Evolutionary conservation across 2,329 filamentous ascomycete genomes (phyloP).

Genomic region (Pseudomassariella vexata): DNA sequence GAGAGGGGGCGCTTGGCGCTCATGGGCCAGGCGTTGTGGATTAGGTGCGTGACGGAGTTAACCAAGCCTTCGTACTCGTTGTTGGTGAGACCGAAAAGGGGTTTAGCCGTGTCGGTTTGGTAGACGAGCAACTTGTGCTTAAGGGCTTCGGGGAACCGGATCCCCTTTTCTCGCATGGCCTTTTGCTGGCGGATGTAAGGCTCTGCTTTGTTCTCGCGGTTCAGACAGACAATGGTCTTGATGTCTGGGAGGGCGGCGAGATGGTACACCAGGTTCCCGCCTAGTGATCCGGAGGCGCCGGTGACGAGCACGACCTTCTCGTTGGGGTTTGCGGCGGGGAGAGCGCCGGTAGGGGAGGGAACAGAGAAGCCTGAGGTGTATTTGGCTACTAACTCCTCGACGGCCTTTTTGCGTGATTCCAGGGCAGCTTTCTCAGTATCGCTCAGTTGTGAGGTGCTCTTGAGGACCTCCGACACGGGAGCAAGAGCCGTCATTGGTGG

Average conservation of each 20-base stretch:
- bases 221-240: conserved; percentile 3
- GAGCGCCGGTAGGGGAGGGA: not conserved
- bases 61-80: conserved; percentile 30
- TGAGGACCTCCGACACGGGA: too few species aligned
- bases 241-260: conserved; percentile 2
- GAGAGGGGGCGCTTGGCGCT: conserved; percentile 43
- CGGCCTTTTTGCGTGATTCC: conserved; percentile 2
- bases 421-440: not conserved
- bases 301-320: conserved; percentile 5
- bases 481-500: too few species aligned
- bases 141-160: not conserved
- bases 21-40: conserved; percentile 51
- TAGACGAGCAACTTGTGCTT: conserved; percentile 3
- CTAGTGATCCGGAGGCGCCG: conserved; percentile 4
- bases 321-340: not conserved
- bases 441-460: conserved; percentile 1
- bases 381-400: conserved; percentile 9
- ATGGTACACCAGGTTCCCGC: not conserved
- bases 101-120: conserved; percentile 39
- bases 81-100: conserved; percentile 39
- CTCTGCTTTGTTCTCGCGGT: not conserved
- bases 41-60: conserved; percentile 34
- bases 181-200: conserved; percentile 1
- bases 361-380: conserved; percentile 6
- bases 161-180: conserved; percentile 1